A percentile compares a stretch with the other conserved stretches of the same genome.
These are phyloP conservation scores for Solanum ahanhuiri DNA, from an alignment of 257 asterid genomes.

Conservation along the genomic window DNA sequence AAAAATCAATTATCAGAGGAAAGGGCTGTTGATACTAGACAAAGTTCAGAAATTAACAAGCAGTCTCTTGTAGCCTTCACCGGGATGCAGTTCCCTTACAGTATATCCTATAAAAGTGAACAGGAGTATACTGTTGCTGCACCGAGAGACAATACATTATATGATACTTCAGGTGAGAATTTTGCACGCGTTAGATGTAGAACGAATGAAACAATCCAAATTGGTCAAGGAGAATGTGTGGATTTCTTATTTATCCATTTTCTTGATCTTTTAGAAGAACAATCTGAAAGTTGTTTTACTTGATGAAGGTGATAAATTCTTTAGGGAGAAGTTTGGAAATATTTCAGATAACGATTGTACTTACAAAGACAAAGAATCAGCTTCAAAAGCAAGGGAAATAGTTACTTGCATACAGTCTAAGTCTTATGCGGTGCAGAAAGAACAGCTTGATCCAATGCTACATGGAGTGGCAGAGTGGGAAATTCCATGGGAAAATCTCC, in stretches of 20 bases:
- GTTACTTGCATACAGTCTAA: conserved; percentile 23
- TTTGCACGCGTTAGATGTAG: conserved; percentile 12
- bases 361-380: conserved; percentile 8
- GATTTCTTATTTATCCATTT: background rate
- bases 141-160: conserved; percentile 16
- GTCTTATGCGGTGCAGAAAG: conserved; percentile 23
- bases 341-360: background rate
- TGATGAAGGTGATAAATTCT: conserved; percentile 9
- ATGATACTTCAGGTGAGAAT: conserved; percentile 21
- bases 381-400: conserved; percentile 16
- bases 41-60: conserved; percentile 23
- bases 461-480: conserved; percentile 73
- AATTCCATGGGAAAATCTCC: conserved; percentile 96
- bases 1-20: conserved; percentile 19
- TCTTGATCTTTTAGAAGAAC: background rate
- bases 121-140: conserved; percentile 10
- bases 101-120: conserved; percentile 10
- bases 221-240: conserved; percentile 1
- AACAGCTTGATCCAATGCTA: conserved; percentile 52
- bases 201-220: conserved; percentile 20
- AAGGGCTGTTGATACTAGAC: conserved; percentile 17
- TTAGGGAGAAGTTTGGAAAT: conserved; percentile 1
- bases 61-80: conserved; percentile 29
- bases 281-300: conserved; percentile 1
- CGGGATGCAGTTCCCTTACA: conserved; percentile 26